These are phyloP conservation scores for Pseudogymnoascus sp. DNA, from an alignment of 2,329 filamentous ascomycete genomes.

Conservation along the genomic window DNA sequence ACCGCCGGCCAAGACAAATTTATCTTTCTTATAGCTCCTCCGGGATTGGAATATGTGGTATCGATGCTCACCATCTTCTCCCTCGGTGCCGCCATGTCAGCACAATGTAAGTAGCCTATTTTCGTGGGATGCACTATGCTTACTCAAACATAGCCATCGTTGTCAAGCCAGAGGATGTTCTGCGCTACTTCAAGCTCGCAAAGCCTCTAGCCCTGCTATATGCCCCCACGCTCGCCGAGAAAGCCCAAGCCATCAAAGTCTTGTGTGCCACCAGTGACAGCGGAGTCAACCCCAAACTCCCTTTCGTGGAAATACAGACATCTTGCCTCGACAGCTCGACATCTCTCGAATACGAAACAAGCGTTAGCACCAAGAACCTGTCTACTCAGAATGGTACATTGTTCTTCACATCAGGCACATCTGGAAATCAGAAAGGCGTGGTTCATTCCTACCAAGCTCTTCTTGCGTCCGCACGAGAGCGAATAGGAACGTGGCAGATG, in stretches of 20 bases:
- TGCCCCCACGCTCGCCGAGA: constrained; percentile 15
- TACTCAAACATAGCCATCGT: constrained; percentile 17
- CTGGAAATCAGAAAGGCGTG: constrained; percentile 19
- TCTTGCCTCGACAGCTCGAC: constrained; percentile 9
- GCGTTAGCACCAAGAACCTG: not conserved
- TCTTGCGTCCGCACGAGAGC: constrained; percentile 19
- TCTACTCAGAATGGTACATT: constrained; percentile 15
- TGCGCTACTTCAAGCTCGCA: constrained; percentile 16
- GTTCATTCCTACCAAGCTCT: constrained; percentile 18
- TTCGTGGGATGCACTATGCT: constrained; percentile 1
- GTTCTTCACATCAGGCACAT: constrained; percentile 20
- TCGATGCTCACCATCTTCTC: constrained; percentile 21
- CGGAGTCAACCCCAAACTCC: constrained; percentile 10
- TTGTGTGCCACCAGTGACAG: constrained; percentile 10
- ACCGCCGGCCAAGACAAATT: constrained; percentile 14
- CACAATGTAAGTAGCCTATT: constrained; percentile 16
- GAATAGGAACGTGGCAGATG: constrained; percentile 19
- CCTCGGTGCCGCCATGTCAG: constrained; percentile 17
- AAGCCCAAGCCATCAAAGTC: constrained; percentile 13
- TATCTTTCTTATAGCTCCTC: constrained; percentile 18
- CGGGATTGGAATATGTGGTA: constrained; percentile 18
- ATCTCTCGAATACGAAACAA: constrained; percentile 11
- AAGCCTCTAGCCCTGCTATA: constrained; percentile 18
- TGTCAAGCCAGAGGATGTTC: constrained; percentile 19
- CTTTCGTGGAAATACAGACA: constrained; percentile 16